Percentiles rank a stretch among this genome's conserved stretches.
Conservation (phyloP, 805 yeast genomes). For the Saturnispora ahearnii region DNA sequence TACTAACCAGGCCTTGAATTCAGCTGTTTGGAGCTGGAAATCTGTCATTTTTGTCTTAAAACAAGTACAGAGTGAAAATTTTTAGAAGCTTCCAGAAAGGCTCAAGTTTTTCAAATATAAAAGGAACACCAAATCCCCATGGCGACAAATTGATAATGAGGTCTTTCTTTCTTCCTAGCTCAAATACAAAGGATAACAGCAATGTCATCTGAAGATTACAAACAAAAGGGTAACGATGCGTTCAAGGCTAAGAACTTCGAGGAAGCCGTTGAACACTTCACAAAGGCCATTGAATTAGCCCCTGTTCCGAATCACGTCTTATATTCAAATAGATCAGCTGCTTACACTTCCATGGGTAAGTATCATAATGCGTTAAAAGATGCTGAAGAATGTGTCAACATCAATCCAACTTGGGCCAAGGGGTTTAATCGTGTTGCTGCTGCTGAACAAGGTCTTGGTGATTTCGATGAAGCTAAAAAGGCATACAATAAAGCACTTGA, state of each 20-base stretch:
- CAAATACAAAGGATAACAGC: background rate
- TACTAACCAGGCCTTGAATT: constrained; percentile 39
- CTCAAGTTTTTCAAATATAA: background rate
- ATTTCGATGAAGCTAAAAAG: constrained; percentile 62
- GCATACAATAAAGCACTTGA: constrained; percentile 73
- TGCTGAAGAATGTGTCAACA: constrained; percentile 73
- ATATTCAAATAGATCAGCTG: constrained; percentile 89
- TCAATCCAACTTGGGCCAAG: constrained; percentile 88
- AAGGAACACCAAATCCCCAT: background rate
- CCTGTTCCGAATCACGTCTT: constrained; percentile 83
- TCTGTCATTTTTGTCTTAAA: background rate
- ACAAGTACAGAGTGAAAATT: background rate
- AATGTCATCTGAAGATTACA: constrained; percentile 66
- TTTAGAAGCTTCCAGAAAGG: constrained; percentile 3
- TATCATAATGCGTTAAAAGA: constrained; percentile 71
- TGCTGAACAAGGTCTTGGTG: constrained; percentile 81
- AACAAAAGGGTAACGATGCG: constrained; percentile 89
- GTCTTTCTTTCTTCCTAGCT: background rate
- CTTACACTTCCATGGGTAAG: constrained; percentile 70
- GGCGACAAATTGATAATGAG: background rate
- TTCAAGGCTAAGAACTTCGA: constrained; percentile 80
- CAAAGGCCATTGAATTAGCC: constrained; percentile 81
- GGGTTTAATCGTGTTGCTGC: constrained; percentile 93
- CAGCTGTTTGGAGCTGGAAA: constrained; percentile 27
- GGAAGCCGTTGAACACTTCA: constrained; percentile 70